Base-by-base conservation (phyloP, 179 eudicot genomes). In the Heliamphora pulchella region DNA sequence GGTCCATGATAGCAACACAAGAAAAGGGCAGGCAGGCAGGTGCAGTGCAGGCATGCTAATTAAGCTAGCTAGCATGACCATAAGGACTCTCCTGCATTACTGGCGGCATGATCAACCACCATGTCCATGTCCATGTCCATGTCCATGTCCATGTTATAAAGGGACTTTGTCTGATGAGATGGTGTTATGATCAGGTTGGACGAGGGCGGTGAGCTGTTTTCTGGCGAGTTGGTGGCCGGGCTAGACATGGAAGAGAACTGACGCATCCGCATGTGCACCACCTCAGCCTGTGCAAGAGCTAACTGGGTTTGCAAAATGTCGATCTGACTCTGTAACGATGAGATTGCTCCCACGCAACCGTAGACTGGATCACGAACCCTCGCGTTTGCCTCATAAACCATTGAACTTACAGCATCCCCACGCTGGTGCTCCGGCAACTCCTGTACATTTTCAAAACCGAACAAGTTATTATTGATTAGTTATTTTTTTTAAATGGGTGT, bases 361-460 rank as follows among this genome's bases (percentile, higher is more conserved):
- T 93, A 93, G 3, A 93, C 98, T 0, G 98, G 98, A 75, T 93
- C 98, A 2, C 98, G 91, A 31, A 92, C 92, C 76, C 98, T 91
- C 11, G 98, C 98, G 58, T 92, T 93, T 43, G 98, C 98, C 78
- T 93, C 98, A n/a, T 93, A 93, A 10, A 93, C 98, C 94, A 93
- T 92, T 0, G 94, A 90, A 77, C 94, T 93, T 71, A 93, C 98
- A 3, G 98, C 98, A 71, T 93, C 98, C 0, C 91, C 91, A 0
- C 98, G 87, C 61, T 93, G 98, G 73, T 91, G 89, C 79, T 88
- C 69, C 2, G 93, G 92, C 84, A 93, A 89, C 46, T 93, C 98
- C 98, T 93, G 79, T 69, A 79, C 4, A 69, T 15, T 62, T 58
- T 9, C 70, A 59, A 65, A 59, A 50, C 58, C 22, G 46, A 57